phyloP scores from a whole-genome alignment of 2,329 filamentous ascomycete genomes.

The Diaporthe sp. region DNA sequence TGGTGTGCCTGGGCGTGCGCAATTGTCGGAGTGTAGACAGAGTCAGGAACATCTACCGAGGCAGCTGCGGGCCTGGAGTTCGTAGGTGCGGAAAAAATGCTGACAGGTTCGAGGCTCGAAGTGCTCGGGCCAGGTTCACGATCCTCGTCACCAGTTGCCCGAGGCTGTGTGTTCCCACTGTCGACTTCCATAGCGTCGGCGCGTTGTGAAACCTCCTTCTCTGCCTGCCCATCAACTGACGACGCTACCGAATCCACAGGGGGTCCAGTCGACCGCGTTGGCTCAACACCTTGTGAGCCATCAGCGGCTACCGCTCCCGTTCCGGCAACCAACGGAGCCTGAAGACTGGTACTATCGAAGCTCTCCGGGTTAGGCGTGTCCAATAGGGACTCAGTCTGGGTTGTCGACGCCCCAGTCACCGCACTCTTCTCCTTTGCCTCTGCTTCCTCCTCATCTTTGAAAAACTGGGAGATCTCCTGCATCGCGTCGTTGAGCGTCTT shows the following conservation, averaged over 20 bases:
- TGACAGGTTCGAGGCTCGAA: constrained; percentile 64
- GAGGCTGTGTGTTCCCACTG: constrained; percentile 10
- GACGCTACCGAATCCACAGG: background rate
- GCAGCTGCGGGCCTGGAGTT: constrained; percentile 83
- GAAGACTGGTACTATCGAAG: constrained; percentile 1
- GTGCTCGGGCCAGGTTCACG: background rate
- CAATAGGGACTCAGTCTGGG: constrained; percentile 15
- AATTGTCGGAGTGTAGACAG: constrained; percentile 82
- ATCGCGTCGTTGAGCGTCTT: constrained; percentile 89
- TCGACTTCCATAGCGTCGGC: constrained; percentile 49
- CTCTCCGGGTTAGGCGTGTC: constrained; percentile 23
- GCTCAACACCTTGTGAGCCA: background rate
- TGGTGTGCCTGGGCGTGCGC: constrained; percentile 84
- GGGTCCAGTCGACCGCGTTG: background rate
- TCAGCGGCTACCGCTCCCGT: constrained; percentile 34
- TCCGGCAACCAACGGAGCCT: constrained; percentile 23
- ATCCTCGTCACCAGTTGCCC: constrained; percentile 47
- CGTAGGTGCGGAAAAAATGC: constrained; percentile 83
- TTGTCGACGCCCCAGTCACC: constrained; percentile 40
- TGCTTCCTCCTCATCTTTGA: constrained; percentile 65
- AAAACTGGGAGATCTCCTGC: constrained; percentile 82
- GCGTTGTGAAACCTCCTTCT: constrained; percentile 26
- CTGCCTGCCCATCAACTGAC: background rate
- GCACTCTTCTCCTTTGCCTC: constrained; percentile 40
- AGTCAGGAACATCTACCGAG: constrained; percentile 74